A percentile compares a stretch with the other conserved stretches of the same genome.
These are phyloP conservation scores for Fusarium tuaranense DNA, from an alignment of 2,329 filamentous ascomycete species.

Conservation along the genomic window DNA sequence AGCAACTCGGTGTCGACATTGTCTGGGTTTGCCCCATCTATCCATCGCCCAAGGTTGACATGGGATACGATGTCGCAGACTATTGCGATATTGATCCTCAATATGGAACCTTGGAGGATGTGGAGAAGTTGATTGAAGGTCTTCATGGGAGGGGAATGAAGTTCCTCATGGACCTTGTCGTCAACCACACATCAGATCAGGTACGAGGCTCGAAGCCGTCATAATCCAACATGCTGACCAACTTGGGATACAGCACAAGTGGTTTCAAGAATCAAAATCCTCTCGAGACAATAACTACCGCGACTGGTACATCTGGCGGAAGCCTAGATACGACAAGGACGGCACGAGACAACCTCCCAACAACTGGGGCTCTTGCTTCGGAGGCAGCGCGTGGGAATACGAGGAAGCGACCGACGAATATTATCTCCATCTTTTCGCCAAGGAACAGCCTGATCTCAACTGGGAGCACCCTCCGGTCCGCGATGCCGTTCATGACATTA, in stretches of 20 bases:
- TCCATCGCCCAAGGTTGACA: slow-evolving; percentile 72
- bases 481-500: slow-evolving; percentile 72
- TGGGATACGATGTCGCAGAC: slow-evolving; percentile 78
- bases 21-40: slow-evolving; percentile 77
- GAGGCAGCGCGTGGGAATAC: slow-evolving; percentile 48
- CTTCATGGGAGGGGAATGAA: slow-evolving; percentile 73
- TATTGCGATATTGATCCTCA: slow-evolving; percentile 73
- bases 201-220: background rate
- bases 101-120: slow-evolving; percentile 76
- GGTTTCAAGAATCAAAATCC: slow-evolving; percentile 73
- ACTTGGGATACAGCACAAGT: slow-evolving; percentile 17
- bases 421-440: slow-evolving; percentile 77
- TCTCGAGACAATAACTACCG: slow-evolving; percentile 69
- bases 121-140: slow-evolving; percentile 70
- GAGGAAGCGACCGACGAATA: slow-evolving; percentile 69
- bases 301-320: slow-evolving; percentile 70
- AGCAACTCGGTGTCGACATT: slow-evolving; percentile 70
- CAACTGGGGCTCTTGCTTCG: slow-evolving; percentile 73
- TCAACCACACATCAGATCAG: slow-evolving; percentile 76
- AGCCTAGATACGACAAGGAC: slow-evolving; percentile 59
- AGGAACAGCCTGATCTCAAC: slow-evolving; percentile 81
- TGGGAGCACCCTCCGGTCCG: slow-evolving; percentile 78
- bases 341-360: slow-evolving; percentile 74
- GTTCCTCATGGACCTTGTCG: slow-evolving; percentile 79
- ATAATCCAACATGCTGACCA: background rate